Evolutionary conservation across 805 yeast genomes (phyloP).

Genomic region (Yarrowia keelungensis): DNA sequence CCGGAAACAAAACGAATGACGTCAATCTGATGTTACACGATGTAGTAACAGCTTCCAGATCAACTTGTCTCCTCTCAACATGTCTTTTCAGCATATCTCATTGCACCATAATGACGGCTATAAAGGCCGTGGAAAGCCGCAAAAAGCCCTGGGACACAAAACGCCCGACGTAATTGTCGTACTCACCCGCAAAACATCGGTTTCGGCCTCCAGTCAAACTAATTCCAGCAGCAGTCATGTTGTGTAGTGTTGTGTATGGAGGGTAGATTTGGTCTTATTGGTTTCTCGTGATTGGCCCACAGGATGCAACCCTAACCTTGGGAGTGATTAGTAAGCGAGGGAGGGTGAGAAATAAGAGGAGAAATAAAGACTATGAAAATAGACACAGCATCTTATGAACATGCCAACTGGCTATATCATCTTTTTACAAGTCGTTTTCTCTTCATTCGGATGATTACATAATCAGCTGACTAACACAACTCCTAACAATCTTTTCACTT

Average conservation of each 20-base stretch:
- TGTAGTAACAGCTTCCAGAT: not conserved
- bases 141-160: not conserved
- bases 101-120: too few relatives aligned
- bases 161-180: conserved; percentile 39
- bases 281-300: conserved; percentile 38
- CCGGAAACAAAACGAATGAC: not conserved
- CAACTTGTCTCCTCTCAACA: too few relatives aligned
- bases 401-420: too few relatives aligned
- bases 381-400: too few relatives aligned
- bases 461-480: too few relatives aligned
- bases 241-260: conserved; percentile 34
- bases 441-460: too few relatives aligned
- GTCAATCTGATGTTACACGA: not conserved
- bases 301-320: conserved; percentile 22
- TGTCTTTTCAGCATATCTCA: too few relatives aligned
- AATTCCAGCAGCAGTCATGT: conserved; percentile 51
- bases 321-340: not conserved
- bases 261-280: conserved; percentile 20
- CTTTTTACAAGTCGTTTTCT: too few relatives aligned
- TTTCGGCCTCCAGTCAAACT: conserved; percentile 56
- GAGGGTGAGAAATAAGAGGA: too few relatives aligned
- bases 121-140: not conserved
- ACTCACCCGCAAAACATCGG: conserved; percentile 56
- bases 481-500: too few relatives aligned
- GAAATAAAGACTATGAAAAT: too few relatives aligned